Conservation (phyloP, 2,329 filamentous ascomycete species). For the Penicillium polonicum region DNA sequence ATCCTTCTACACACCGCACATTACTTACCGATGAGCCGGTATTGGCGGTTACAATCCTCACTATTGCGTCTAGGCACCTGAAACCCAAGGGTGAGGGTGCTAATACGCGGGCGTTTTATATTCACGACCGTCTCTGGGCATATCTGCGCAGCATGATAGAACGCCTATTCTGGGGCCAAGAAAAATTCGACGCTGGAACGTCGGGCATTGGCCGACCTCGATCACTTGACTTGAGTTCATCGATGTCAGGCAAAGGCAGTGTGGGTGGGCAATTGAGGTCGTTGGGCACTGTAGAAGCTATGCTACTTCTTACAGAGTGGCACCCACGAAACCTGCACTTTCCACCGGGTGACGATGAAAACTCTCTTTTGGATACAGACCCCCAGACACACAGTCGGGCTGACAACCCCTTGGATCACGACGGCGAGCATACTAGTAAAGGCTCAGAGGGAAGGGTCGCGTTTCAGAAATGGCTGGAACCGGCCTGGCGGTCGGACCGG, state of each 20-base stretch:
- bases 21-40: slow-evolving; percentile 90
- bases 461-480: slow-evolving; percentile 92
- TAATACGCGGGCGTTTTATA: slow-evolving; percentile 79
- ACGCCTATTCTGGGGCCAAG: slow-evolving; percentile 90
- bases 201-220: slow-evolving; percentile 63
- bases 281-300: slow-evolving; percentile 87
- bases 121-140: slow-evolving; percentile 93
- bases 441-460: slow-evolving; percentile 72
- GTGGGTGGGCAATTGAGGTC: slow-evolving; percentile 79
- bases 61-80: slow-evolving; percentile 85
- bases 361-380: slow-evolving; percentile 64
- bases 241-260: slow-evolving; percentile 50
- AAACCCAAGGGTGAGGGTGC: slow-evolving; percentile 76
- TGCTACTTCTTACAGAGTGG: slow-evolving; percentile 95
- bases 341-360: slow-evolving; percentile 68
- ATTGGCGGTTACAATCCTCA: slow-evolving; percentile 84
- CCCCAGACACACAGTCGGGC: slow-evolving; percentile 64
- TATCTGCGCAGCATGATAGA: slow-evolving; percentile 95
- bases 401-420: slow-evolving; percentile 42
- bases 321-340: slow-evolving; percentile 94
- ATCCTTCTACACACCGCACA: slow-evolving; percentile 74
- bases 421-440: slow-evolving; percentile 43
- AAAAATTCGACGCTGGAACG: slow-evolving; percentile 81
- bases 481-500: slow-evolving; percentile 87
- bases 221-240: slow-evolving; percentile 61